Base-by-base conservation (phyloP, 345 rosid species). In the Eucalyptus regnans region DNA sequence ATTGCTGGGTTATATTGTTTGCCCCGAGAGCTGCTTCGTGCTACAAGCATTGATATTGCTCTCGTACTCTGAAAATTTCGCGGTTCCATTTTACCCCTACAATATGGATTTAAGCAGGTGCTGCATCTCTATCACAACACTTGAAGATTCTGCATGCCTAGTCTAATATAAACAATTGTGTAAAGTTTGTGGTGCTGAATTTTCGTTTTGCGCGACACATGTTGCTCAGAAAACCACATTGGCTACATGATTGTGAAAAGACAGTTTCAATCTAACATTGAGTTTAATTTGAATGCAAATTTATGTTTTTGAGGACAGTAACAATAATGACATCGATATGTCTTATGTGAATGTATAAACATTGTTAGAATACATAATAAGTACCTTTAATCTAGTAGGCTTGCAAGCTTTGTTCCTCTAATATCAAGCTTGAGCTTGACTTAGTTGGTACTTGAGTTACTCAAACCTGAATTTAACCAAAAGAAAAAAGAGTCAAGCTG, bases 11-110 rank as follows among this genome's bases (percentile, higher is more conserved):
- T 98, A 98, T 94, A 99, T 97, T 89, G 99, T 98, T 90, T 98
- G 99, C 90, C 99, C 97, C 43, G 98, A 98, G 99, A 98, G 93
- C 95, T 97, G 90, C 99, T 97, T 91, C 99, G 96, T 86, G 99
- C 96, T 90, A 98, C 99, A 83, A 97, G 99, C 95, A 96, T 98
- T 88, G 99, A 98, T 93, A 96, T 98, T 88, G 98, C 99, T 88
- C 89, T 97, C 96, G 99, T 98, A 95, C 85, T 86, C 60, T 86
- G 86, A 50, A 86, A 52, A 14, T 9, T 89, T 89, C 6, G 31
- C 85, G 50, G 89, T 50, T 29, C 85, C 46, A 50, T 90, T 86
- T 86, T 66, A 51, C 54, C 54, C 54, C 66, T 90, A 83, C 71
- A 64, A 71, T n/a, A 23, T 50, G 31, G 46, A 27, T 46, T 87